Evolutionary conservation across 805 yeast species (phyloP).

Genomic region (Candida tibetensis): DNA sequence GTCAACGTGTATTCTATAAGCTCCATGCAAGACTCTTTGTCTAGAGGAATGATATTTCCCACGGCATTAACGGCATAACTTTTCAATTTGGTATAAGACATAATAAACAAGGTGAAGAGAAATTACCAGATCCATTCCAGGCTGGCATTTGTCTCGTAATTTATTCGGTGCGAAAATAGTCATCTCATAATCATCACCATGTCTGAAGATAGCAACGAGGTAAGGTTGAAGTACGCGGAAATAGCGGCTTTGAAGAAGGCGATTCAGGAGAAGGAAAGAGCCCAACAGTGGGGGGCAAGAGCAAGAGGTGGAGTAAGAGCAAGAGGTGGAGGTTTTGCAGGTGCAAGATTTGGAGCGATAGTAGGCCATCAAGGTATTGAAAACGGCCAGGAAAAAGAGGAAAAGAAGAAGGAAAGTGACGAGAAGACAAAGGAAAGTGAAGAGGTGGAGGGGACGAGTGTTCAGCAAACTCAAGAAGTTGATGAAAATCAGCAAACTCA

Average conservation of each 20-base stretch:
- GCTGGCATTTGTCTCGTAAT: no score
- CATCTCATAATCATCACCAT: not conserved
- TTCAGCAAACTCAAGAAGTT: not conserved
- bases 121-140: no score
- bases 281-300: not conserved
- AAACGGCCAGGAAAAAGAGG: slow-evolving; percentile 20
- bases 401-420: slow-evolving; percentile 1
- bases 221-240: slow-evolving; percentile 27
- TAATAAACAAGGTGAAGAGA: slow-evolving; percentile 1
- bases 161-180: not conserved
- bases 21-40: slow-evolving; percentile 52
- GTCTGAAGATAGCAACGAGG: slow-evolving; percentile 15
- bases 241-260: slow-evolving; percentile 27
- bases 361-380: slow-evolving; percentile 24
- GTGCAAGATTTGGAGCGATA: slow-evolving; percentile 27
- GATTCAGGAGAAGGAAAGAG: slow-evolving; percentile 19
- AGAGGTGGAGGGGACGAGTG: no score
- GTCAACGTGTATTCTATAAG: slow-evolving; percentile 53
- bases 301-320: not conserved
- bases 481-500: not conserved
- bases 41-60: slow-evolving; percentile 51
- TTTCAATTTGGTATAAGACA: slow-evolving; percentile 20
- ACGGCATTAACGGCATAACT: slow-evolving; percentile 27
- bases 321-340: slow-evolving; percentile 9
- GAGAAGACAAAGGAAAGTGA: not conserved